Evolutionary conservation across 1,284 basidiomycete species (phyloP), one percentile per base, ranked within the genome.

Genomic region (Rhodotorula sp.): DNA sequence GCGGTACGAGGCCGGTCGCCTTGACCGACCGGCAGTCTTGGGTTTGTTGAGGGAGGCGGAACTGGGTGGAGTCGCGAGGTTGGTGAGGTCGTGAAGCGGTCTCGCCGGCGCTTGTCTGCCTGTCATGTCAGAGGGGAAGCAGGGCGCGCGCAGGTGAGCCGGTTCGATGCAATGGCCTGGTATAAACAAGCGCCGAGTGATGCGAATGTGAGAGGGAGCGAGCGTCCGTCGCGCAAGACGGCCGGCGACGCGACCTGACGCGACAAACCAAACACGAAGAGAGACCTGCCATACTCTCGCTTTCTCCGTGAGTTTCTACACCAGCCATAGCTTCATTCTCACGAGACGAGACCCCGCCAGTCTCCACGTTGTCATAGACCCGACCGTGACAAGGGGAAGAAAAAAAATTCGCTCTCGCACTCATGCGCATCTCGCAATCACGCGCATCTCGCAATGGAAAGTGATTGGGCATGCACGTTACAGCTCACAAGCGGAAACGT

Each of bases 1-100:
- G 60, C 70, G 70, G 53, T 65, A 70, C 22, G 62, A 26, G n/a
- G 64, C 30, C 42, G 58, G 57, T 3, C 37, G 64, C 26, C 48
- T 37, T 15, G 60, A 26, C 20, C 63, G 63, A 22, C 42, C 20
- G 24, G 45, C 12, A 15, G 30, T 17, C 33, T 42, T 18, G 51
- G 56, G 59, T 6, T 64, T 51, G 26, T 63, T 51, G 49, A 58
- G 17, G 6, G 33, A 17, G 8, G 64, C 26, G 22, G 59, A 8
- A 12, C 54, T 22, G 44, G 22, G 30, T 14, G 57, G 37, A 37
- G 53, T 8, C 53, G 53, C 29, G 46, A 8, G 48, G 60, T 61
- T 61, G 30, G 60, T 61, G 42, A 61, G 30, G 33, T 61, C 60
- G 60, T 33, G 42, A 17, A 29, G 37, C n/a, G 30, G 37, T 24